A percentile compares a stretch with the other conserved stretches of the same genome.
phyloP scores from a whole-genome alignment of 164 flowering plant species.

The Umbellularia californica region DNA sequence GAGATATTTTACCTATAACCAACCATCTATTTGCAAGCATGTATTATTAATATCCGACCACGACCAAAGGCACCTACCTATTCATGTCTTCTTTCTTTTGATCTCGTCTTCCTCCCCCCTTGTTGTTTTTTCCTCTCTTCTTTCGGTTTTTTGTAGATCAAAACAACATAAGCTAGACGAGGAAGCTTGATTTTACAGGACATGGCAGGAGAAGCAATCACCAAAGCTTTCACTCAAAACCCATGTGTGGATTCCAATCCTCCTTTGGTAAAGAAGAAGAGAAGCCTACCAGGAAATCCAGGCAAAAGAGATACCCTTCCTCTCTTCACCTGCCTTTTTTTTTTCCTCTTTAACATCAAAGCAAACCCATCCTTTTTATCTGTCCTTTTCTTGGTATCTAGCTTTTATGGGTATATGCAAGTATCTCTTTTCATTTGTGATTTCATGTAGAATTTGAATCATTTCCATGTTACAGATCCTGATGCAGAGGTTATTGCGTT shows the following conservation, averaged over 20 bases:
- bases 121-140: neutral
- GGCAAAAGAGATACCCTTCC: constrained; percentile 39
- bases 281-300: constrained; percentile 85
- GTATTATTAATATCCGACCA: constrained; percentile 10
- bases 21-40: neutral
- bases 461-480: constrained; percentile 52
- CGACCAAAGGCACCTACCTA: constrained; percentile 13
- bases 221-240: constrained; percentile 43
- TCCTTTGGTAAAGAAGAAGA: constrained; percentile 45
- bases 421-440: neutral
- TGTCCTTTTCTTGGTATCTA: constrained; percentile 1
- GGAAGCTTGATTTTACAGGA: constrained; percentile 23
- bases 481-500: constrained; percentile 90
- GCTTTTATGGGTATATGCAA: constrained; percentile 3
- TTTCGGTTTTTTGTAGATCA: constrained; percentile 2
- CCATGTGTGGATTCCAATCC: constrained; percentile 40
- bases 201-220: constrained; percentile 49
- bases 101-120: constrained; percentile 12
- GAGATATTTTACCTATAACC: neutral
- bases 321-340: constrained; percentile 18
- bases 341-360: neutral
- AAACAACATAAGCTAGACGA: constrained; percentile 1
- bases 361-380: neutral
- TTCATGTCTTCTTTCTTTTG: constrained; percentile 18
- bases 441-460: neutral